phyloP scores from a whole-genome alignment of 1,284 basidiomycete species.

The Pseudozyma tsukubaensis region DNA sequence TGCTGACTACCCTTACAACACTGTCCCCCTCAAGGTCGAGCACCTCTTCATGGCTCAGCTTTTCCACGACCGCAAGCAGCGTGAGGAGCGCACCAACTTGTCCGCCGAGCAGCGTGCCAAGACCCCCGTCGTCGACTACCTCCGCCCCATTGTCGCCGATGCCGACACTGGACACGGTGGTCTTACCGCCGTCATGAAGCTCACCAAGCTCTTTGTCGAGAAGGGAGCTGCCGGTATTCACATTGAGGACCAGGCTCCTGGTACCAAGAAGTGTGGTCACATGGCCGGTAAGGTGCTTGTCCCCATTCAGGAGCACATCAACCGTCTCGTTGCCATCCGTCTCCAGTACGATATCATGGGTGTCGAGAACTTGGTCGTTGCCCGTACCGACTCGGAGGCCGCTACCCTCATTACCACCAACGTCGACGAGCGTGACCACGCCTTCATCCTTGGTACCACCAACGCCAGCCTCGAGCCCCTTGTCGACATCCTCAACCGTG shows the following conservation, averaged over 20 bases:
- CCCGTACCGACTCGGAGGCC: conserved; percentile 84
- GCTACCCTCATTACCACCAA: conserved; percentile 96
- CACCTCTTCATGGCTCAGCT: conserved; percentile 76
- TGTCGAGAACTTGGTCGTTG: conserved; percentile 80
- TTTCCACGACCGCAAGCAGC: conserved; percentile 75
- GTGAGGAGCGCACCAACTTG: conserved; percentile 73
- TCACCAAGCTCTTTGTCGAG: conserved; percentile 91
- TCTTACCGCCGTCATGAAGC: conserved; percentile 94
- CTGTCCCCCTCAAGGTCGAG: conserved; percentile 76
- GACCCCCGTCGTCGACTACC: conserved; percentile 70
- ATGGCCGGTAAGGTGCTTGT: conserved; percentile 82
- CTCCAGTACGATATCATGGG: conserved; percentile 85
- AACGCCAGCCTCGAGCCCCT: conserved; percentile 79
- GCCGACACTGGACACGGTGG: conserved; percentile 82
- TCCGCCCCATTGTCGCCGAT: conserved; percentile 71
- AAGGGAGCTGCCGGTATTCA: conserved; percentile 89
- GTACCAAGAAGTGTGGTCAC: conserved; percentile 76
- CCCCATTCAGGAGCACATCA: conserved; percentile 81
- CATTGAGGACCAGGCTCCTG: conserved; percentile 90
- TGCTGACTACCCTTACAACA: conserved; percentile 75
- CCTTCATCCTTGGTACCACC: conserved; percentile 93
- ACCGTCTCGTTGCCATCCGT: conserved; percentile 80
- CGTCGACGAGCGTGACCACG: conserved; percentile 94
- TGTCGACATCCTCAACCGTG: conserved; percentile 83
- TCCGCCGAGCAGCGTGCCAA: conserved; percentile 75